Evolutionary conservation across 371 early-diverging fungal genomes (phyloP).

Genomic region (Batrachochytrium dendrobatidis): DNA sequence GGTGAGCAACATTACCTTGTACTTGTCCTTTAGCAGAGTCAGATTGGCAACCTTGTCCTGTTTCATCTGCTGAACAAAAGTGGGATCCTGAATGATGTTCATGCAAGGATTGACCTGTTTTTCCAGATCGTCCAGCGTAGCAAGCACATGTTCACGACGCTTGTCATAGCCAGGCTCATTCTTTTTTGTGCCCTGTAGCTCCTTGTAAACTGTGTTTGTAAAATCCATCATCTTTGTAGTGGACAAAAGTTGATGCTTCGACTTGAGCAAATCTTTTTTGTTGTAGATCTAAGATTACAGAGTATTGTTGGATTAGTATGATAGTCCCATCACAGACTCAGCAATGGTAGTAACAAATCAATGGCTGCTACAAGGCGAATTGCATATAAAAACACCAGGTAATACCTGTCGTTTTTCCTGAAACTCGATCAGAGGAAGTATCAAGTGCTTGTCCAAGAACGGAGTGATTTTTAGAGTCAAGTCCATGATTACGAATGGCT

Average conservation of each 20-base stretch:
- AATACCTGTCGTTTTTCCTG: neutral
- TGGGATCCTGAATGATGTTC: constrained; percentile 82
- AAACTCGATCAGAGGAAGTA: constrained; percentile 82
- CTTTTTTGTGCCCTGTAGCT: constrained; percentile 53
- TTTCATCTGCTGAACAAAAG: constrained; percentile 78
- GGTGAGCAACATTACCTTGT: constrained; percentile 47
- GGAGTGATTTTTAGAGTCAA: constrained; percentile 77
- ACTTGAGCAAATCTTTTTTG: constrained; percentile 63
- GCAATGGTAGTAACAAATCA: too few species aligned
- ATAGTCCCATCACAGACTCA: too few species aligned
- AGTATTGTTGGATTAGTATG: neutral
- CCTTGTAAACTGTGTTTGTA: constrained; percentile 68
- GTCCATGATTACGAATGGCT: constrained; percentile 39
- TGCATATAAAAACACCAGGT: too few species aligned
- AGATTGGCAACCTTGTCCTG: constrained; percentile 87
- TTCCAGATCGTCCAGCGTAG: constrained; percentile 64
- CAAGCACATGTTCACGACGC: constrained; percentile 66
- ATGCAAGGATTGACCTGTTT: constrained; percentile 72
- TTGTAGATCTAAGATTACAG: constrained; percentile 61
- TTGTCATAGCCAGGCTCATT: constrained; percentile 60
- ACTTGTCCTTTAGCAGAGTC: constrained; percentile 73
- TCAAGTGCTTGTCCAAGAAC: constrained; percentile 87
- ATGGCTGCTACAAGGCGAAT: too few species aligned
- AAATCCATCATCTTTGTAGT: constrained; percentile 91
- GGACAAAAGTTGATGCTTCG: constrained; percentile 79